A percentile compares a stretch with the other conserved stretches of the same genome.
These are phyloP conservation scores for Aspergillus quadrilineatus DNA, from an alignment of 2,329 filamentous ascomycete genomes.

Conservation along the genomic window DNA sequence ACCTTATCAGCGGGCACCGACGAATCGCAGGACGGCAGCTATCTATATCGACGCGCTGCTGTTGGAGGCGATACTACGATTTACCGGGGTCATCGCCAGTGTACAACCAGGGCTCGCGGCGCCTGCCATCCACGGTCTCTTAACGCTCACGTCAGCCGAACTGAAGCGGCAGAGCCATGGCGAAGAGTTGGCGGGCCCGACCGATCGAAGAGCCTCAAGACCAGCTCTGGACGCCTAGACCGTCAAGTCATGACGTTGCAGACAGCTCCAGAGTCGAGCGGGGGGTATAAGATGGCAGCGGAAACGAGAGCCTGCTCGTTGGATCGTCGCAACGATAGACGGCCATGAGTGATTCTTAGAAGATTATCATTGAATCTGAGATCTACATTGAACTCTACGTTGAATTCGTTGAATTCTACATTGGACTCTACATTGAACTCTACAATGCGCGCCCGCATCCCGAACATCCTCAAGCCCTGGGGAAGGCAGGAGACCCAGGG, in stretches of 20 bases:
- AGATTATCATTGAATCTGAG: too few relatives aligned
- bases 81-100: too few relatives aligned
- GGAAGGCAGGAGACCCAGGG: not conserved
- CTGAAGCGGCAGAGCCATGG: not conserved
- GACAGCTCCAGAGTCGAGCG: not conserved
- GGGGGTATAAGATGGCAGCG: not conserved
- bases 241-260: not conserved
- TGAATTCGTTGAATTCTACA: too few relatives aligned
- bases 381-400: too few relatives aligned
- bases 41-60: not conserved
- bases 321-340: too few relatives aligned
- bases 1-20: not conserved
- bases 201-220: not conserved
- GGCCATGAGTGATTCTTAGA: too few relatives aligned
- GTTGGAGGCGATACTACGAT: too few relatives aligned
- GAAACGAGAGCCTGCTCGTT: too few relatives aligned
- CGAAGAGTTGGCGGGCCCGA: too few relatives aligned
- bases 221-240: not conserved
- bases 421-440: not conserved
- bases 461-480: not conserved
- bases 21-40: not conserved
- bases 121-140: not conserved
- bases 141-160: not conserved
- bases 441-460: not conserved
- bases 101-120: not conserved